A percentile compares a stretch with the other conserved stretches of the same genome.
phyloP scores from a whole-genome alignment of 257 asterid species.

The Penstemon newberryi region DNA sequence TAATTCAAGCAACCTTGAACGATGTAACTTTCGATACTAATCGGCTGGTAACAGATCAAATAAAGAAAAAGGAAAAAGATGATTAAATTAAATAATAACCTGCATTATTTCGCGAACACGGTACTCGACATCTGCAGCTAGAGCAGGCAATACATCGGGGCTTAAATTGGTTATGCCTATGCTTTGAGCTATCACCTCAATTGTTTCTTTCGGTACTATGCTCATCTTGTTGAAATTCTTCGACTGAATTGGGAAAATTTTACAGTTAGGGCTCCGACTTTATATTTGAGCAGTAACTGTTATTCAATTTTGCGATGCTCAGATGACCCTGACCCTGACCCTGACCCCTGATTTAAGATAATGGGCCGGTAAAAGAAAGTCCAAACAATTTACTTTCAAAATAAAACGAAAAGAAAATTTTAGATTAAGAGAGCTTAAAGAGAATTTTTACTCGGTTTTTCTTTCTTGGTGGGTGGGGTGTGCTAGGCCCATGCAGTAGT shows the following conservation, averaged over 20 bases:
- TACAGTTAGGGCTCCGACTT: conserved; percentile 26
- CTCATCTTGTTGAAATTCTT: conserved; percentile 50
- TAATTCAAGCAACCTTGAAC: too few species aligned
- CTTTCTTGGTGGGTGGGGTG: too few species aligned
- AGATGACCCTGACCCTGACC: too few species aligned
- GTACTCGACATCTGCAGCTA: conserved; percentile 94
- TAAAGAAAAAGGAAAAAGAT: background rate
- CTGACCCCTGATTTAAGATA: too few species aligned
- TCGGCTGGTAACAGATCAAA: background rate
- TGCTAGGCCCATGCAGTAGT: too few species aligned
- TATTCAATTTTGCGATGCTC: too few species aligned
- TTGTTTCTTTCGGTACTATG: conserved; percentile 75
- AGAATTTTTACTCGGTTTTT: too few species aligned
- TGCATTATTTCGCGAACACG: conserved; percentile 97
- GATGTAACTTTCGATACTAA: too few species aligned
- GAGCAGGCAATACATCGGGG: conserved; percentile 79
- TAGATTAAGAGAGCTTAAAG: too few species aligned
- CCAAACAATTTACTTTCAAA: too few species aligned
- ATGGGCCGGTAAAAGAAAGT: too few species aligned
- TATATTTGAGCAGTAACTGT: background rate
- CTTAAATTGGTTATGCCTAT: conserved; percentile 79
- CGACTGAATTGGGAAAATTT: conserved; percentile 12
- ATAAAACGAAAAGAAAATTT: too few species aligned
- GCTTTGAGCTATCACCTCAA: conserved; percentile 90
- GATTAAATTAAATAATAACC: conserved; percentile 40